Conservation (phyloP, 768 basidiomycete species). For the Galerina sulciceps region DNA sequence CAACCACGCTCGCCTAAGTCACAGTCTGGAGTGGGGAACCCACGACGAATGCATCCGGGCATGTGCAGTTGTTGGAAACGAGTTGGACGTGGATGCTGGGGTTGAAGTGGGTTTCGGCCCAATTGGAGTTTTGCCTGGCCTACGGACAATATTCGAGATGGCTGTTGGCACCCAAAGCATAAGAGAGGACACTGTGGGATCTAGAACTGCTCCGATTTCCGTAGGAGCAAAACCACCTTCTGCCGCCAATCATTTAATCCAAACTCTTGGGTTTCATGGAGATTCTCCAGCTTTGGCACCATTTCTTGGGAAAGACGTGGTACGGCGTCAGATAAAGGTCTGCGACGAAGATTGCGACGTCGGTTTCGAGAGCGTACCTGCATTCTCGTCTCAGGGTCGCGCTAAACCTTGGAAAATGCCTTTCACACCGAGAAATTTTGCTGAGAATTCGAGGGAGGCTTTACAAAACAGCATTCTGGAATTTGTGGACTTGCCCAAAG, state of each 20-base stretch:
- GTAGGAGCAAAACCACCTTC: constrained; percentile 9
- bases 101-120: constrained; percentile 48
- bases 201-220: background rate
- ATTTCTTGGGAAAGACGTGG: constrained; percentile 48
- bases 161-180: constrained; percentile 39
- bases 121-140: constrained; percentile 46
- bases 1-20: constrained; percentile 56
- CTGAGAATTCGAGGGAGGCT: background rate
- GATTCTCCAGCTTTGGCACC: constrained; percentile 54
- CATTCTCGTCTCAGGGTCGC: background rate
- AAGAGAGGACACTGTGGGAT: background rate
- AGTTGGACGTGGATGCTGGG: constrained; percentile 43
- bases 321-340: constrained; percentile 46
- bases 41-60: constrained; percentile 60
- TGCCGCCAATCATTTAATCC: constrained; percentile 32
- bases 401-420: constrained; percentile 39
- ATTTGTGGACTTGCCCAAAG: background rate
- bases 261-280: constrained; percentile 51
- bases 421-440: constrained; percentile 36
- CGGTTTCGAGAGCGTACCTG: constrained; percentile 33
- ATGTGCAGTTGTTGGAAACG: constrained; percentile 46
- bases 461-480: background rate
- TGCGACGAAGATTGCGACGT: constrained; percentile 41
- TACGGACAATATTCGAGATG: constrained; percentile 52
- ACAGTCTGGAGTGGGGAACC: constrained; percentile 54